These are phyloP conservation scores for Nitzschia palea DNA, from an alignment of 108 stramenopile species.

Conservation along the genomic window DNA sequence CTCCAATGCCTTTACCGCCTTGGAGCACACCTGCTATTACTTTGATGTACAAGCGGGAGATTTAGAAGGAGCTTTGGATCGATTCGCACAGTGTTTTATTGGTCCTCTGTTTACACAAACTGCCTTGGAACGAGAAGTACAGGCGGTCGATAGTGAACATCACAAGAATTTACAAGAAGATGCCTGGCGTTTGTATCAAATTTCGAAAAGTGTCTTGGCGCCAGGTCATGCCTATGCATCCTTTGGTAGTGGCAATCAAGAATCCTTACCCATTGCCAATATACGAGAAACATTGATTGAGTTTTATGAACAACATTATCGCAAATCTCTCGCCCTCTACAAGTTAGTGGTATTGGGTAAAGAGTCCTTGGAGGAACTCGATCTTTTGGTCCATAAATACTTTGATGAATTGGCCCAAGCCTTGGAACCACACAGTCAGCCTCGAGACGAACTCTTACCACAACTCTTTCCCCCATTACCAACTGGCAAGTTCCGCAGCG, in stretches of 20 bases:
- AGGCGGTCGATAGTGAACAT: conserved; percentile 88
- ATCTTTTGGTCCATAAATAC: conserved; percentile 45
- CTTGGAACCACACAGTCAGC: conserved; percentile 30
- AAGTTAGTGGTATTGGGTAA: conserved; percentile 64
- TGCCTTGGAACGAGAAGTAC: conserved; percentile 77
- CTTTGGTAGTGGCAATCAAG: conserved; percentile 82
- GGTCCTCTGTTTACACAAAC: conserved; percentile 70
- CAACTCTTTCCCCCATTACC: conserved; percentile 35
- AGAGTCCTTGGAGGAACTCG: conserved; percentile 54
- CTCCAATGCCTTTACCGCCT: conserved; percentile 86
- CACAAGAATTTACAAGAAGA: conserved; percentile 85
- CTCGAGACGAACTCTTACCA: conserved; percentile 10
- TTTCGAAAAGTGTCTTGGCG: conserved; percentile 35
- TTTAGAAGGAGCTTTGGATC: conserved; percentile 77
- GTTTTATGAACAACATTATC: conserved; percentile 78
- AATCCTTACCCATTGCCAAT: conserved; percentile 39
- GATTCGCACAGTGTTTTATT: conserved; percentile 85
- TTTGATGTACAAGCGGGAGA: conserved; percentile 64
- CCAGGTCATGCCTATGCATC: conserved; percentile 57
- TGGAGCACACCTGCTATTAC: conserved; percentile 83
- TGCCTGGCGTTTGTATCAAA: conserved; percentile 60
- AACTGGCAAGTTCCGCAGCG: conserved; percentile 34
- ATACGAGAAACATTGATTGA: conserved; percentile 66
- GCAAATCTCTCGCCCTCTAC: conserved; percentile 76
- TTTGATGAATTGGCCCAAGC: conserved; percentile 52